These are phyloP conservation scores for Eutrema heterophyllum DNA, from an alignment of 345 rosid genomes.

Conservation along the genomic window DNA sequence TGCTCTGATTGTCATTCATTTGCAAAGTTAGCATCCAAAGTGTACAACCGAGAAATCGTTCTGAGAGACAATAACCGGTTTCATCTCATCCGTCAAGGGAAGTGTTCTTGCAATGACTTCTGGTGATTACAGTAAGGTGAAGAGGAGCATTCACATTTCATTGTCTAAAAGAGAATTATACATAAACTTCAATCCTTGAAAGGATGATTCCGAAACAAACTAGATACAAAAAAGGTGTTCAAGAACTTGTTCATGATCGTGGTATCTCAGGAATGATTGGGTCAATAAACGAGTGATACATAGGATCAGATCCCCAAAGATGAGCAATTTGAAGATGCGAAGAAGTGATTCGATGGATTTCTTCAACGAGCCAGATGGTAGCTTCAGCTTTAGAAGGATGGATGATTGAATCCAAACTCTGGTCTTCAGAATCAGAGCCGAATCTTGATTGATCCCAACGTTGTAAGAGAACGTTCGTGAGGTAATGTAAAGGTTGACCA, in stretches of 20 bases:
- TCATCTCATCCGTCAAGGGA: slow-evolving; percentile 47
- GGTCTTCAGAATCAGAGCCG: slow-evolving; percentile 48
- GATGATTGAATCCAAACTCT: slow-evolving; percentile 47
- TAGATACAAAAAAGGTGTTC: slow-evolving; percentile 5
- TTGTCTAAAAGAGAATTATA: background rate
- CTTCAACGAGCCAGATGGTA: slow-evolving; percentile 79
- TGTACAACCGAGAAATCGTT: slow-evolving; percentile 43
- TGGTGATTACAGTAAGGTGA: slow-evolving; percentile 31
- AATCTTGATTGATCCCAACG: slow-evolving; percentile 69
- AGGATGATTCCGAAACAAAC: background rate
- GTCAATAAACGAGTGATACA: slow-evolving; percentile 51
- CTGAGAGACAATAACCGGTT: slow-evolving; percentile 54
- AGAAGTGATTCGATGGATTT: slow-evolving; percentile 59
- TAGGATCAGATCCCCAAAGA: slow-evolving; percentile 64
- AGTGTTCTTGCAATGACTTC: slow-evolving; percentile 52
- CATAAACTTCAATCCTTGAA: background rate
- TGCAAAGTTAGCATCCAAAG: slow-evolving; percentile 43
- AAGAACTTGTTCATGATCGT: slow-evolving; percentile 4
- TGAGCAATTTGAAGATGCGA: slow-evolving; percentile 58
- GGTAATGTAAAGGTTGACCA: slow-evolving; percentile 87
- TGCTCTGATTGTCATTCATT: slow-evolving; percentile 63
- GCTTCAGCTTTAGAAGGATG: slow-evolving; percentile 92
- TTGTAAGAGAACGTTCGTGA: slow-evolving; percentile 56
- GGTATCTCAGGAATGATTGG: slow-evolving; percentile 42
- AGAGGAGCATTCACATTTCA: slow-evolving; percentile 10